These are phyloP conservation scores for Globisporangium yorkense DNA, from an alignment of 352 stramenopile genomes.

Conservation along the genomic window DNA sequence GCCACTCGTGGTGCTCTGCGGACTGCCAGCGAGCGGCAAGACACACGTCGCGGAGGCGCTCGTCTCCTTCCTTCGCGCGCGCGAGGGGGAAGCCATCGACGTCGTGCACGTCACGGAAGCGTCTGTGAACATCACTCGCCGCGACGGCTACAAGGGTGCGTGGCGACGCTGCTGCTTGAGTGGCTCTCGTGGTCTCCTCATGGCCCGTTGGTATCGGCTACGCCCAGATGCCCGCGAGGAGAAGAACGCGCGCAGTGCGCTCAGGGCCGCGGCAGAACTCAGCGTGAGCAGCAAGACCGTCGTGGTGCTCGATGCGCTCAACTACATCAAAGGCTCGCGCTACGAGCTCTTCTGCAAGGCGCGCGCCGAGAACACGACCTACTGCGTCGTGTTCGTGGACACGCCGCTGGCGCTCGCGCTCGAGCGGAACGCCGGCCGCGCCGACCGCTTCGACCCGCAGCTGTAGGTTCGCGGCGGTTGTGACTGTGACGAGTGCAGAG, in stretches of 20 bases:
- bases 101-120: constrained; percentile 56
- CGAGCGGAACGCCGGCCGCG: constrained; percentile 38
- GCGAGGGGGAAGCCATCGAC: constrained; percentile 25
- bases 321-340: constrained; percentile 94
- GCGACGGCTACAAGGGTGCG: constrained; percentile 54
- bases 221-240: constrained; percentile 46
- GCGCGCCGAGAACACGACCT: constrained; percentile 85
- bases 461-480: constrained; percentile 24
- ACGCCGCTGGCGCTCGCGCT: constrained; percentile 54
- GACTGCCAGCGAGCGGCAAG: constrained; percentile 66
- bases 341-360: constrained; percentile 95
- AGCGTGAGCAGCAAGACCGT: constrained; percentile 59
- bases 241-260: constrained; percentile 63
- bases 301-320: constrained; percentile 91
- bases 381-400: constrained; percentile 87
- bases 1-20: constrained; percentile 73
- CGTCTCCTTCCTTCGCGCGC: constrained; percentile 29
- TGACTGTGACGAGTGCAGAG: neutral
- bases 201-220: neutral
- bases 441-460: constrained; percentile 35
- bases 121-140: constrained; percentile 52
- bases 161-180: neutral
- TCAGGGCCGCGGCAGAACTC: constrained; percentile 61
- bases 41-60: constrained; percentile 47
- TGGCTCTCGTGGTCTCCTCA: neutral